Percentiles rank a stretch among this genome's conserved stretches.
phyloP scores from a whole-genome alignment of 768 basidiomycete genomes.

The Macrolepiota dolichaula region DNA sequence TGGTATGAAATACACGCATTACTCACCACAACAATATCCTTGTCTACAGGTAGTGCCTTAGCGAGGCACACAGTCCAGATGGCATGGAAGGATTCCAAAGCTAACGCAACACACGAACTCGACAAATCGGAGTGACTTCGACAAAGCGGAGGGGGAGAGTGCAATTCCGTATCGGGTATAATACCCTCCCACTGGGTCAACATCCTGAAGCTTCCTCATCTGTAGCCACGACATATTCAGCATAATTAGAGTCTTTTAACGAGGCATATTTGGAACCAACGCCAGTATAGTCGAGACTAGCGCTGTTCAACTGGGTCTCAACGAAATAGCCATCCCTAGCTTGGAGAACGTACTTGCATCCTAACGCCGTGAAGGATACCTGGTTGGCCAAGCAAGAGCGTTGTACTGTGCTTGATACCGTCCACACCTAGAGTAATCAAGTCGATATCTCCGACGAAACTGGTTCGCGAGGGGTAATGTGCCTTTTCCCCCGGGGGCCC shows the following conservation, averaged over 20 bases:
- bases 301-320: constrained; percentile 96
- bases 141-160: background rate
- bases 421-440: constrained; percentile 53
- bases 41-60: constrained; percentile 77
- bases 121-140: too few relatives aligned
- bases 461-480: constrained; percentile 12
- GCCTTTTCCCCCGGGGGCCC: constrained; percentile 98
- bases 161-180: constrained; percentile 70
- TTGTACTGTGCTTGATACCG: constrained; percentile 88
- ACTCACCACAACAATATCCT: constrained; percentile 89
- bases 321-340: constrained; percentile 87
- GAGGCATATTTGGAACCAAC: constrained; percentile 98
- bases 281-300: constrained; percentile 94
- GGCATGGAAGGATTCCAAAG: constrained; percentile 96
- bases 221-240: constrained; percentile 90
- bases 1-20: background rate
- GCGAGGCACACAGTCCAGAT: constrained; percentile 82
- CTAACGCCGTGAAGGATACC: constrained; percentile 96
- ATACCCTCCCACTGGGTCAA: constrained; percentile 93
- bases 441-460: background rate
- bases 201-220: constrained; percentile 93
- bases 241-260: constrained; percentile 92
- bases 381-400: constrained; percentile 84
- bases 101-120: constrained; percentile 31
- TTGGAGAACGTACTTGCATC: constrained; percentile 94